Conservation (phyloP, 2,329 filamentous ascomycete species). For the Apiospora sp. region DNA sequence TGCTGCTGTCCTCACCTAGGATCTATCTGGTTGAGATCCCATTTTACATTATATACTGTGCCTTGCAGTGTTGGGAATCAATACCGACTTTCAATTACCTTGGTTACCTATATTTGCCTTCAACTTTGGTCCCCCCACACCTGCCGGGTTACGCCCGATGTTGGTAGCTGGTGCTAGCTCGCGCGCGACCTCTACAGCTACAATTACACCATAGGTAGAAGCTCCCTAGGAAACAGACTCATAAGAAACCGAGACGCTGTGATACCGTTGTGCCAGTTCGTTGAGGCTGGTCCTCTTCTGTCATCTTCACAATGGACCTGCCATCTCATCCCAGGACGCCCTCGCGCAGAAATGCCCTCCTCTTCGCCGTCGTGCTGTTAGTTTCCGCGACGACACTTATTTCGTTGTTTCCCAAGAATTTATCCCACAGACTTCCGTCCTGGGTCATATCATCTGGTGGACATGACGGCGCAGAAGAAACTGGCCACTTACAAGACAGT, state of each 20-base stretch:
- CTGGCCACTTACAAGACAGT: not conserved
- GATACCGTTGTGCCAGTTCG: not conserved
- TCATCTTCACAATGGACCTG: not conserved
- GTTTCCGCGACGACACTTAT: constrained; percentile 22
- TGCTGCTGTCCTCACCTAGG: not conserved
- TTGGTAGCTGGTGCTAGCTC: not conserved
- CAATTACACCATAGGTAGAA: not conserved
- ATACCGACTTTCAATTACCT: not conserved
- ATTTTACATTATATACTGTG: not conserved
- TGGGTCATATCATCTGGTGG: constrained; percentile 20
- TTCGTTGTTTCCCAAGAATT: constrained; percentile 2
- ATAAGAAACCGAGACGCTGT: not conserved
- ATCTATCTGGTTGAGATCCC: not conserved
- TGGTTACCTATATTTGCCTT: not conserved
- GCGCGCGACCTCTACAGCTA: not conserved
- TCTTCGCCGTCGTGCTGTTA: constrained; percentile 12
- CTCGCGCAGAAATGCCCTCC: not conserved
- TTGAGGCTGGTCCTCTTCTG: constrained; percentile 27
- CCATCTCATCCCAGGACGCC: not conserved
- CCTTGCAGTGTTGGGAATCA: not conserved
- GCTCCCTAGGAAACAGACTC: not conserved
- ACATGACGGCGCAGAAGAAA: not conserved
- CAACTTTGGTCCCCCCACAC: not conserved
- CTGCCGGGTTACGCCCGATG: not conserved
- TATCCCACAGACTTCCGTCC: constrained; percentile 20